A percentile compares a stretch with the other conserved stretches of the same genome.
Evolutionary conservation across 345 rosid genomes (phyloP).

Genomic region (Syzygium grande): DNA sequence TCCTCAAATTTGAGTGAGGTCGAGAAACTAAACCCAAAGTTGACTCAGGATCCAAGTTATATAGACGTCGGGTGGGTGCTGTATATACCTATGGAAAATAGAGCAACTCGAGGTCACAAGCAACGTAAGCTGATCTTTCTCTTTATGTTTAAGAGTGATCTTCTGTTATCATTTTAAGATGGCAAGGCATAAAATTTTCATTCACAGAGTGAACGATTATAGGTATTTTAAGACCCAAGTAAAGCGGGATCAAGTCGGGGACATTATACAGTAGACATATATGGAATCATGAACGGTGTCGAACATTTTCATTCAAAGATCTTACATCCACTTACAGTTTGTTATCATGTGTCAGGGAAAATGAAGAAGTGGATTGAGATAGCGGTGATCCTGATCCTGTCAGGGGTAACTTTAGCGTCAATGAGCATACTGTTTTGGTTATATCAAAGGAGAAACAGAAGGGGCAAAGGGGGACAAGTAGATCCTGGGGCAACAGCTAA

Average conservation of each 20-base stretch:
- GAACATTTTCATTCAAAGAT: neutral
- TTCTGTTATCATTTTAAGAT: neutral
- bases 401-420: neutral
- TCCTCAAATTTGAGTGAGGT: constrained; percentile 18
- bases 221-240: neutral
- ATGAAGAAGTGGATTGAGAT: neutral
- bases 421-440: neutral
- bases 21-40: constrained; percentile 17
- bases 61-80: constrained; percentile 32
- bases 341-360: neutral
- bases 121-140: neutral
- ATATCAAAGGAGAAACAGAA: neutral
- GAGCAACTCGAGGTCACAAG: constrained; percentile 9
- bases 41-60: constrained; percentile 3
- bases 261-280: neutral
- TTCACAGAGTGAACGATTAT: neutral
- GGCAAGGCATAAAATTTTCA: neutral
- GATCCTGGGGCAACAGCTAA: neutral
- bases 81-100: constrained; percentile 30
- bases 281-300: neutral
- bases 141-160: neutral
- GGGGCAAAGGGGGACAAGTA: neutral
- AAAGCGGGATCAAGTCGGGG: neutral
- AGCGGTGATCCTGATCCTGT: neutral
- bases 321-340: neutral